phyloP scores from a whole-genome alignment of 768 basidiomycete genomes.

The Crucibulum laeve region DNA sequence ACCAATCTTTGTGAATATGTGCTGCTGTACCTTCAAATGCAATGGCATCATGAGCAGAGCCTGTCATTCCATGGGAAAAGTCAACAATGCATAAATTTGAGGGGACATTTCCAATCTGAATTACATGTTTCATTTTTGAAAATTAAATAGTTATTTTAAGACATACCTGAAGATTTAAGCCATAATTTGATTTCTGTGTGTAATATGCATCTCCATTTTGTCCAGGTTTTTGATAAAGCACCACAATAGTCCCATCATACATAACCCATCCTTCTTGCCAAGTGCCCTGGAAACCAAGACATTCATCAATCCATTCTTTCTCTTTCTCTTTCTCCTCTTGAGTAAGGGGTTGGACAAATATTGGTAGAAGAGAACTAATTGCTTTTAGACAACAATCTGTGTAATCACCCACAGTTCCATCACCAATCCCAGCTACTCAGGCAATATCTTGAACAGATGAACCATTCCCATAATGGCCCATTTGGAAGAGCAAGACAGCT shows the following conservation, averaged over 20 bases:
- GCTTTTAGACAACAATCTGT: slow-evolving; percentile 6
- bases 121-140: neutral
- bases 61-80: slow-evolving; percentile 15
- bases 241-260: slow-evolving; percentile 25
- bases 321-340: slow-evolving; percentile 24
- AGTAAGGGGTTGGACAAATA: slow-evolving; percentile 6
- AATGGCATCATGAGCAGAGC: slow-evolving; percentile 16
- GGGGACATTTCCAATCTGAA: slow-evolving; percentile 12
- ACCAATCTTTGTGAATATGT: slow-evolving; percentile 10
- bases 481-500: slow-evolving; percentile 17
- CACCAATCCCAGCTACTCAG: slow-evolving; percentile 11
- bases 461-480: slow-evolving; percentile 18
- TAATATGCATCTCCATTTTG: slow-evolving; percentile 27
- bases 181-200: slow-evolving; percentile 26
- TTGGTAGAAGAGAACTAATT: slow-evolving; percentile 4
- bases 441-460: slow-evolving; percentile 15
- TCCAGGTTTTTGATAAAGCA: slow-evolving; percentile 17
- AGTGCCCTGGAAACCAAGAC: slow-evolving; percentile 18
- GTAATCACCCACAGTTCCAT: slow-evolving; percentile 10
- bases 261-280: slow-evolving; percentile 27
- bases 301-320: slow-evolving; percentile 25
- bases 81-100: slow-evolving; percentile 18
- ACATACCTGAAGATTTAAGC: slow-evolving; percentile 25
- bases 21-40: slow-evolving; percentile 13
- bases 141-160: neutral